Percentiles rank a stretch among this genome's conserved stretches.
Conservation (phyloP, 2,329 filamentous ascomycete species). For the Fusarium nygamai region DNA sequence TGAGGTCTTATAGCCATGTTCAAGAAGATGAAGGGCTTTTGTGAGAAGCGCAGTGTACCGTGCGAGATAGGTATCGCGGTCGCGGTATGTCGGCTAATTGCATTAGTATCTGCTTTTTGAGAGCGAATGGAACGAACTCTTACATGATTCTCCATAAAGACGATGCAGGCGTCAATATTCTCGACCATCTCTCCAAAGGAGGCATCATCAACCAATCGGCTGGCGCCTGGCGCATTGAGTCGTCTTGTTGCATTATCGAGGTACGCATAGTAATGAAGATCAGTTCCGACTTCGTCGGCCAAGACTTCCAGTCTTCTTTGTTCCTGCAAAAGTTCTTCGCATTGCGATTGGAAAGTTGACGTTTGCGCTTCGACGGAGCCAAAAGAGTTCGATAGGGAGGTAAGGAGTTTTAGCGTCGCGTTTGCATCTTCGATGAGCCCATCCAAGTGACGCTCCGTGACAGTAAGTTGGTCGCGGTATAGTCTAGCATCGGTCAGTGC, state of each 20-base stretch:
- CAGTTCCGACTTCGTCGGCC: slow-evolving; percentile 85
- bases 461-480: slow-evolving; percentile 82
- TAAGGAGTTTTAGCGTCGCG: slow-evolving; percentile 78
- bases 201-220: slow-evolving; percentile 82
- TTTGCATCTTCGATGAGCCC: slow-evolving; percentile 81
- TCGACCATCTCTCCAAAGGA: slow-evolving; percentile 89
- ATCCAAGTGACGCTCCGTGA: slow-evolving; percentile 85
- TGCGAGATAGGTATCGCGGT: slow-evolving; percentile 87
- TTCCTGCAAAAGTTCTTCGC: slow-evolving; percentile 85
- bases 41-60: slow-evolving; percentile 85
- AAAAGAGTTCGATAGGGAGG: slow-evolving; percentile 85
- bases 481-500: slow-evolving; percentile 59
- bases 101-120: neutral
- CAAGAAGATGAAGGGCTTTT: slow-evolving; percentile 70
- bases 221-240: slow-evolving; percentile 90
- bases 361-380: slow-evolving; percentile 89
- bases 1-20: slow-evolving; percentile 64
- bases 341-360: slow-evolving; percentile 90
- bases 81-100: slow-evolving; percentile 78
- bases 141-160: slow-evolving; percentile 90
- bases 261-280: slow-evolving; percentile 94
- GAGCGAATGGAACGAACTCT: slow-evolving; percentile 45
- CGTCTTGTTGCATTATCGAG: slow-evolving; percentile 89
- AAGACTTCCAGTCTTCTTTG: slow-evolving; percentile 82
- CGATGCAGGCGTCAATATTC: slow-evolving; percentile 88